Evolutionary conservation across 257 asterid species (phyloP), one percentile per base, ranked within the genome.

Genomic region (Plantago major): DNA sequence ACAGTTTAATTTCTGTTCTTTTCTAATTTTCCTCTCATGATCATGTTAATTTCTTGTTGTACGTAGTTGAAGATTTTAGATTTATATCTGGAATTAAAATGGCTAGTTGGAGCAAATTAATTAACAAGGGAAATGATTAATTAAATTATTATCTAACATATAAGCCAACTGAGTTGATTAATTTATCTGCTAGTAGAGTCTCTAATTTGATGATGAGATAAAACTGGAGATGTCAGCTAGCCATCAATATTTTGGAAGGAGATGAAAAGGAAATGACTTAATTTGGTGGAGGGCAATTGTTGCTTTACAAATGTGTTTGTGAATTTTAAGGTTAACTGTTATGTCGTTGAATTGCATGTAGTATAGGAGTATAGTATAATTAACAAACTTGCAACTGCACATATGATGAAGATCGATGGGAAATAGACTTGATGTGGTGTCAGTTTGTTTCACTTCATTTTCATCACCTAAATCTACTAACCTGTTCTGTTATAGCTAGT

Each of bases 381-480:
- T 58, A 50, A 61, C 72, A 62, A 10, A 62, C 26, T 16, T 64
- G 6, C 30, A 38, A 46, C 53, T 55, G 73, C 50, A 66, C 38
- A 33, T 33, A 33, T 33, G 42, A n/a, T 53, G n/a, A 11, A 60
- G 47, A 59, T 50, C 65, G 33, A 16, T 64, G 50, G 40, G 51
- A 49, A 61, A 62, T 66, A 37, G 47, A 71, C 49, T 33, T 49
- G 50, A 33, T 16, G 51, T 44, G 19, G 16, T 28, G 18, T 42
- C 1, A 13, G 56, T 66, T 67, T 48, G 84, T 79, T 82, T 72
- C 48, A 79, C 64, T 73, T 80, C 84, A 15, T 81, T 81, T 74
- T 81, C 80, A n/a, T 66, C 70, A 79, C 82, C 80, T 47, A 58
- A 59, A 48, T 59, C 70, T 33, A 33, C 6, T 58, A 58, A 58